Conservation (phyloP, 495 filamentous ascomycete species). For the Filosporella fistucella region DNA sequence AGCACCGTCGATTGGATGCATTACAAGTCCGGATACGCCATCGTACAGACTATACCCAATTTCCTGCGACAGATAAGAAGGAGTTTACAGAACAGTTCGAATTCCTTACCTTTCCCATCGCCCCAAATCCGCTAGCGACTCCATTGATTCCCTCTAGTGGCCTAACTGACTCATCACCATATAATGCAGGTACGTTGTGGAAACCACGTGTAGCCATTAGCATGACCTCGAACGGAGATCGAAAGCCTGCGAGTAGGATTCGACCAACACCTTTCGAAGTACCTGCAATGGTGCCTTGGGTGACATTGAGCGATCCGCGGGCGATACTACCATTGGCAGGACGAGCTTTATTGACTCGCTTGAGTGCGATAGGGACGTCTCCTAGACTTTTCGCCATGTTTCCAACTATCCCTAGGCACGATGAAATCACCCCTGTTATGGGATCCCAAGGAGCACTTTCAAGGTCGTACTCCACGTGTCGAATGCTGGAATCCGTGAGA, state of each 20-base stretch:
- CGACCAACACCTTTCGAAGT: slow-evolving; percentile 62
- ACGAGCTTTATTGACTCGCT: slow-evolving; percentile 25
- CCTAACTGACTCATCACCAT: slow-evolving; percentile 70
- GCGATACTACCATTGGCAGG: neutral
- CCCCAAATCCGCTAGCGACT: slow-evolving; percentile 59
- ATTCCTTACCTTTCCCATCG: slow-evolving; percentile 47
- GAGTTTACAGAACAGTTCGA: neutral
- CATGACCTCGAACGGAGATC: slow-evolving; percentile 76
- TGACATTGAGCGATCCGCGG: neutral
- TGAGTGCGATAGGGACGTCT: slow-evolving; percentile 65
- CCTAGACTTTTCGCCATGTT: slow-evolving; percentile 76
- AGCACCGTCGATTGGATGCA: slow-evolving; percentile 61
- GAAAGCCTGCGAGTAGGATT: slow-evolving; percentile 67
- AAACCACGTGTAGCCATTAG: slow-evolving; percentile 77
- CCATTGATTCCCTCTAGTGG: slow-evolving; percentile 66
- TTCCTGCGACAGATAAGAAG: slow-evolving; percentile 34
- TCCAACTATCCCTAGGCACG: slow-evolving; percentile 68
- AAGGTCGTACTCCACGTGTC: slow-evolving; percentile 63
- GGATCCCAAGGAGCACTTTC: slow-evolving; percentile 69
- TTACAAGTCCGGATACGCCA: slow-evolving; percentile 67
- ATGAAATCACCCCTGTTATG: slow-evolving; percentile 64
- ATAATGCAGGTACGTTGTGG: slow-evolving; percentile 76
- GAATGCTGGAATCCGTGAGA: slow-evolving; percentile 42
- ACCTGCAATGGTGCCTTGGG: too few species aligned
- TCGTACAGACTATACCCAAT: slow-evolving; percentile 65